Evolutionary conservation across 1,284 basidiomycete genomes (phyloP).

Genomic region (Cryptococcus sp.): DNA sequence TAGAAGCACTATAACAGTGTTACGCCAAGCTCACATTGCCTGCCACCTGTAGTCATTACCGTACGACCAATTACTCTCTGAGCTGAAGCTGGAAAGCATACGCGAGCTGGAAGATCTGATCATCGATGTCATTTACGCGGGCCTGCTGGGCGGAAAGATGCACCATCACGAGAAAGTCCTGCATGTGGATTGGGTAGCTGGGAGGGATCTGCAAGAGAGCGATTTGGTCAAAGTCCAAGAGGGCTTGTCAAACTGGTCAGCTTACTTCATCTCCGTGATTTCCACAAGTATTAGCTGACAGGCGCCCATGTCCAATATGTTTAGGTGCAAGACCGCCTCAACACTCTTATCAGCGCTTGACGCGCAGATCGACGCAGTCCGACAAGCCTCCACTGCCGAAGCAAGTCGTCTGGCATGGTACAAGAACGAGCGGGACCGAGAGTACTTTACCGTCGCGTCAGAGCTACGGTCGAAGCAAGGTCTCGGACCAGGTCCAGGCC

Average conservation of each 20-base stretch:
- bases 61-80: slow-evolving; percentile 29
- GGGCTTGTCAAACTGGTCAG: slow-evolving; percentile 72
- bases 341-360: slow-evolving; percentile 62
- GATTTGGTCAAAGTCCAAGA: slow-evolving; percentile 64
- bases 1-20: neutral
- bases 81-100: slow-evolving; percentile 69
- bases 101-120: slow-evolving; percentile 91
- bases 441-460: slow-evolving; percentile 33
- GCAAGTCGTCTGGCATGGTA: slow-evolving; percentile 5
- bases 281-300: neutral
- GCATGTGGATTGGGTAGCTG: slow-evolving; percentile 87
- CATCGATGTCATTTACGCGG: slow-evolving; percentile 91
- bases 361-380: slow-evolving; percentile 31
- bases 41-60: slow-evolving; percentile 27
- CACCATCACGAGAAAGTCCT: slow-evolving; percentile 85
- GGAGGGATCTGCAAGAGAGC: slow-evolving; percentile 75
- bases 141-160: slow-evolving; percentile 82
- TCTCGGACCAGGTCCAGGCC: neutral
- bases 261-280: too few species aligned
- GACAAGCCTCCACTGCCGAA: slow-evolving; percentile 12
- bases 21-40: slow-evolving; percentile 2
- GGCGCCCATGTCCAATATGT: slow-evolving; percentile 39
- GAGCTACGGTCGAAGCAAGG: slow-evolving; percentile 1
- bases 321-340: slow-evolving; percentile 70
- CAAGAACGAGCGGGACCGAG: slow-evolving; percentile 54